Conservation (phyloP, 495 filamentous ascomycete species). For the Aspergillus steynii region DNA sequence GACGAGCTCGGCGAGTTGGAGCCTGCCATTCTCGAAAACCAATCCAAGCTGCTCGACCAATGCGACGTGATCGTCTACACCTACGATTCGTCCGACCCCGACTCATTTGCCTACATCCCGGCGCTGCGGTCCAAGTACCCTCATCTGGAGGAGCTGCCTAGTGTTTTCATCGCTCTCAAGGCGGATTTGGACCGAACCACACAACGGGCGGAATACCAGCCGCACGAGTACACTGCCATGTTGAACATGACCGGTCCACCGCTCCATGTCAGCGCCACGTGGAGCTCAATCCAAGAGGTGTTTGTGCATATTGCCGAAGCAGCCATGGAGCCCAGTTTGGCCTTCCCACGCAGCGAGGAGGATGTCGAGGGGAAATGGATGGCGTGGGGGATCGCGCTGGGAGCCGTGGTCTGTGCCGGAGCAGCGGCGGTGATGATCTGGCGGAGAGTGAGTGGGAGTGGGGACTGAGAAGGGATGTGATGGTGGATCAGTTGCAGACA, state of each 20-base stretch:
- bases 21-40: slow-evolving; percentile 89
- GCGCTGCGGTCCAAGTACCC: slow-evolving; percentile 75
- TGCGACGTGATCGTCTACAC: slow-evolving; percentile 94
- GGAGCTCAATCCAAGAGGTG: slow-evolving; percentile 85
- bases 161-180: slow-evolving; percentile 89
- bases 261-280: slow-evolving; percentile 89
- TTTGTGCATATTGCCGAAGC: slow-evolving; percentile 90
- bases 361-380: slow-evolving; percentile 79
- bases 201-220: slow-evolving; percentile 86
- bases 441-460: slow-evolving; percentile 51
- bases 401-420: slow-evolving; percentile 75
- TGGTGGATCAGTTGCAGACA: background rate
- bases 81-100: slow-evolving; percentile 94
- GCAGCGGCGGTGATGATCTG: slow-evolving; percentile 80
- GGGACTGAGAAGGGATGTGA: slow-evolving; percentile 20
- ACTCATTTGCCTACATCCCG: slow-evolving; percentile 90
- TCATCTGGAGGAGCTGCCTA: slow-evolving; percentile 81
- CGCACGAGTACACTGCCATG: slow-evolving; percentile 82
- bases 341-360: slow-evolving; percentile 82
- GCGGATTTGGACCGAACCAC: slow-evolving; percentile 93
- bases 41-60: slow-evolving; percentile 82
- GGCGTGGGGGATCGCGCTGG: slow-evolving; percentile 80
- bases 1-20: slow-evolving; percentile 96
- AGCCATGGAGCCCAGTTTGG: slow-evolving; percentile 82
- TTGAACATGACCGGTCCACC: slow-evolving; percentile 76